Conservation (phyloP, 805 yeast genomes). For the Saturnispora dispora region DNA sequence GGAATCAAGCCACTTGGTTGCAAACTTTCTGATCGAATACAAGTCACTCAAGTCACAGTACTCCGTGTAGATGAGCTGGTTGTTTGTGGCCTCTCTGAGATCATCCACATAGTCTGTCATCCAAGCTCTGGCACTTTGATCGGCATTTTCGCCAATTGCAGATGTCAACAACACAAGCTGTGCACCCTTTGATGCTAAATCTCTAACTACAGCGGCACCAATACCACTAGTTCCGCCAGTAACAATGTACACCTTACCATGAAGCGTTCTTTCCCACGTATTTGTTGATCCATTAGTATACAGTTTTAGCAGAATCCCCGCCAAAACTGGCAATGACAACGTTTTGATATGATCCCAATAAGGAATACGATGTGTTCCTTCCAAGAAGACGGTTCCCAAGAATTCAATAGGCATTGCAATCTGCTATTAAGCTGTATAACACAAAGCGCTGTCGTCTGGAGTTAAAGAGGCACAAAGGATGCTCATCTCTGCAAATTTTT, state of each 20-base stretch:
- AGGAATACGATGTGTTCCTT: constrained; percentile 72
- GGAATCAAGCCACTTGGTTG: constrained; percentile 89
- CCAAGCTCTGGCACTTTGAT: constrained; percentile 40
- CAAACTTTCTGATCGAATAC: constrained; percentile 74
- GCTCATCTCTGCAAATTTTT: background rate
- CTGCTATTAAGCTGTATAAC: background rate
- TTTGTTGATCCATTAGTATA: constrained; percentile 74
- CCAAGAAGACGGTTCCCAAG: constrained; percentile 53
- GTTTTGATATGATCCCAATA: constrained; percentile 53
- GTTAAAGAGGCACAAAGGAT: background rate
- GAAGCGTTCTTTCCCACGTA: constrained; percentile 88
- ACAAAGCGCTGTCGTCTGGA: constrained; percentile 20
- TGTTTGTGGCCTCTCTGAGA: constrained; percentile 58
- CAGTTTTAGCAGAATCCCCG: constrained; percentile 46
- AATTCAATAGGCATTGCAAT: constrained; percentile 69
- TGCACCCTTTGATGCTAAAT: constrained; percentile 76
- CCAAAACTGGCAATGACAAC: constrained; percentile 47
- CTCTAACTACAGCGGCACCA: constrained; percentile 68
- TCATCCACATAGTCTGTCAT: constrained; percentile 70
- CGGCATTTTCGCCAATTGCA: constrained; percentile 38
- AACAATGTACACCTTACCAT: constrained; percentile 74
- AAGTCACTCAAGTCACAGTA: constrained; percentile 72
- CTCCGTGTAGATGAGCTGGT: constrained; percentile 81
- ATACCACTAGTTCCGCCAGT: constrained; percentile 95
- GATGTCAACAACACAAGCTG: constrained; percentile 70